Evolutionary conservation across 2,329 filamentous ascomycete genomes (phyloP), one percentile per base, ranked within the genome.

Genomic region (Pseudogymnoascus sp.): DNA sequence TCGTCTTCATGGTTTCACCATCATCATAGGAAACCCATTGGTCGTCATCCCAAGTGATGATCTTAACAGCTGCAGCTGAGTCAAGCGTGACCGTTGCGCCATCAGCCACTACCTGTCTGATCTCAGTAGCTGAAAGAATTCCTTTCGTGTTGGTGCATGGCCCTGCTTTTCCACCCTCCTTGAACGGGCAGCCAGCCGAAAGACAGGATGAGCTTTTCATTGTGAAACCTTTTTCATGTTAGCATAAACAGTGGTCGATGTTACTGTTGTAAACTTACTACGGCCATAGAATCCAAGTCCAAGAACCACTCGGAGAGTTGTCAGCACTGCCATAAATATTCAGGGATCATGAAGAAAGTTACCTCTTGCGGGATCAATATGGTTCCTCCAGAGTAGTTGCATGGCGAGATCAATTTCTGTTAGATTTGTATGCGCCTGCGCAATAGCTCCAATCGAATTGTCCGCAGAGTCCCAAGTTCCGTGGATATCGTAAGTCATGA

Each of bases 301-400:
- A 56, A 56, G 50, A 56, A 56, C 50, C 50, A 56, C 50, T 56
- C 5, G 8, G 10, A 36, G 3, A 16, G 25, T 14, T 56, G 28
- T 56, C 16, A 56, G 50, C 10, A 7, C 6, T 18, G 4, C 2
- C 11, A 34, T 12, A 8, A 16, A 36, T 56, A 14, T 36, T 21
- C 16, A 28, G n/a, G 12, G 8, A n/a, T 21, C 76, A 1, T 78
- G 28, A 2, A 80, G 80, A 3, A 83, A 60, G 5, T 70, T 72
- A 10, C 83, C 66, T 63, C 80, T 78, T 0, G 66, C 62, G 0
- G 81, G 72, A 0, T 71, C 66, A 1, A 84, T 69, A 23, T 75
- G 67, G 28, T 74, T 75, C 4, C 78, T 72, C 78, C 80, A 82
- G 3, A 82, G 69, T 0, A 82, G 75, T 2, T 79, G 73, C 0